phyloP scores from a whole-genome alignment of 208 protist species.

The Wallacemonas sp. region DNA sequence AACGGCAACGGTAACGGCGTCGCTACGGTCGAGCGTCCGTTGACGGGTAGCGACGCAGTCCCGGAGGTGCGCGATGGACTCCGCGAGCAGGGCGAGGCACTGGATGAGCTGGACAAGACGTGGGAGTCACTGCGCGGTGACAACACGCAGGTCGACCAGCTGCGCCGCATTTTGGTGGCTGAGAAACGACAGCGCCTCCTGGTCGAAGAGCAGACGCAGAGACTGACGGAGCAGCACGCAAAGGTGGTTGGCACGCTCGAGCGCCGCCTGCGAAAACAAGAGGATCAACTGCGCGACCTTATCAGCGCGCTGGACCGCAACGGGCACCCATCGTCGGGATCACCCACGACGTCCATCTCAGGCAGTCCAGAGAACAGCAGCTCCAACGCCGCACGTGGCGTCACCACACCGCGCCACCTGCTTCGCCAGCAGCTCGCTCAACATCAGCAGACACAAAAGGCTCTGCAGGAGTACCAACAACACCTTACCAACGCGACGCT shows the following conservation, averaged over 20 bases:
- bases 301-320: slow-evolving; percentile 42
- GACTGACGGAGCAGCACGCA: slow-evolving; percentile 76
- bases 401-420: slow-evolving; percentile 48
- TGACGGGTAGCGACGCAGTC: neutral
- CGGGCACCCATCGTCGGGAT: neutral
- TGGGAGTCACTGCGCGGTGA: slow-evolving; percentile 15
- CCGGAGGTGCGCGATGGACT: slow-evolving; percentile 21
- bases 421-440: slow-evolving; percentile 66
- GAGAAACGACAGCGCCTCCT: slow-evolving; percentile 81
- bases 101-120: slow-evolving; percentile 28
- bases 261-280: slow-evolving; percentile 70
- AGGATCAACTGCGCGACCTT: slow-evolving; percentile 72
- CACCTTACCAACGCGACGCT: slow-evolving; percentile 16
- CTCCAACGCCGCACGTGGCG: neutral
- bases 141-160: slow-evolving; percentile 23
- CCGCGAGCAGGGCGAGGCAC: slow-evolving; percentile 25
- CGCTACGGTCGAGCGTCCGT: neutral
- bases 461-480: slow-evolving; percentile 48
- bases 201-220: slow-evolving; percentile 85
- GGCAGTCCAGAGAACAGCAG: slow-evolving; percentile 6
- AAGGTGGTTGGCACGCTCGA: slow-evolving; percentile 75
- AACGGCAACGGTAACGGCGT: too few relatives aligned
- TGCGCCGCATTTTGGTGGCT: slow-evolving; percentile 54
- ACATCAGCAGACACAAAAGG: slow-evolving; percentile 59
- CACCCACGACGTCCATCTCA: neutral